Conservation (phyloP, 163 green algal genomes). For the Scenedesmus sp. region DNA sequence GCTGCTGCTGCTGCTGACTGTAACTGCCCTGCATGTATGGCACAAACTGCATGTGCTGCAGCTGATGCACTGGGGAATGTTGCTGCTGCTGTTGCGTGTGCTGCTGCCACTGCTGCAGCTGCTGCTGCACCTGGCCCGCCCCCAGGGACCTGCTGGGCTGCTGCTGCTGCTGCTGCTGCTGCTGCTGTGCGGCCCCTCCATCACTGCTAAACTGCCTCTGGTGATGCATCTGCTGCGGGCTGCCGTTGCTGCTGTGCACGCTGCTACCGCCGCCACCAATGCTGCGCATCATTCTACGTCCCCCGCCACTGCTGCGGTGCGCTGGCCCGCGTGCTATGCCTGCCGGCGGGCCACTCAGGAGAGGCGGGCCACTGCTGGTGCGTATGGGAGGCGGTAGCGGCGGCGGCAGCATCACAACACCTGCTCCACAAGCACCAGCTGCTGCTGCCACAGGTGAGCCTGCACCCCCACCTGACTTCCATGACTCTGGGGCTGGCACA, state of each 20-base stretch:
- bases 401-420: neutral
- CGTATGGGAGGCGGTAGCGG: neutral
- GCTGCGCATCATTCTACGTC: neutral
- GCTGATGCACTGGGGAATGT: neutral
- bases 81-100: neutral
- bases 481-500: neutral
- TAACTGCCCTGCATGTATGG: neutral
- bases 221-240: neutral
- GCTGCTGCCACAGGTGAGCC: neutral
- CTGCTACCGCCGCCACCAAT: neutral
- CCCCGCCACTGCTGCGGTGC: neutral
- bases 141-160: neutral
- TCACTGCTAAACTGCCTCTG: neutral
- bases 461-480: neutral
- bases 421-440: neutral
- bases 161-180: neutral
- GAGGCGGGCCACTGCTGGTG: neutral
- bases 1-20: neutral
- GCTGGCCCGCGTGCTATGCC: neutral
- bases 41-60: neutral
- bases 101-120: conserved; percentile 30
- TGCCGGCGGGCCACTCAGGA: neutral
- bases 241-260: neutral
- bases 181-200: neutral
- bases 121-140: neutral